A percentile compares a stretch with the other conserved stretches of the same genome.
These are phyloP conservation scores for Penicillium fimorum DNA, from an alignment of 495 filamentous ascomycete species.

Conservation along the genomic window DNA sequence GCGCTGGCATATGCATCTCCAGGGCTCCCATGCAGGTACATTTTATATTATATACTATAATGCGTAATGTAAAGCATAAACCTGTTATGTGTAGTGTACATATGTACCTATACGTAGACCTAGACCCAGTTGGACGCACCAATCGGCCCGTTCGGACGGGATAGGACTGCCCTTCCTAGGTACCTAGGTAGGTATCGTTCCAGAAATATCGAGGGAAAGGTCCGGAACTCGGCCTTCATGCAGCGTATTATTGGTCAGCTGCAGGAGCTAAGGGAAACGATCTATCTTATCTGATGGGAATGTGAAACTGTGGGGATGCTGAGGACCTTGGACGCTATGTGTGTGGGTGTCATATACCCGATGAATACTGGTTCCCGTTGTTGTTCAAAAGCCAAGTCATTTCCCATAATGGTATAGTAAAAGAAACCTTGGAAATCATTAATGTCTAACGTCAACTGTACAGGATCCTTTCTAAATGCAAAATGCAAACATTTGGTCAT, in stretches of 20 bases:
- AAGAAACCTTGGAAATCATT: conserved; percentile 9
- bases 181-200: conserved; percentile 10
- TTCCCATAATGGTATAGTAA: not conserved
- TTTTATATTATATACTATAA: not conserved
- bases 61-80: not conserved
- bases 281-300: conserved; percentile 9
- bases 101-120: not conserved
- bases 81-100: not conserved
- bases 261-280: conserved; percentile 4
- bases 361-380: not conserved
- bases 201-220: conserved; percentile 7
- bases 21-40: conserved; percentile 1
- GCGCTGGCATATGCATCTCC: conserved; percentile 1
- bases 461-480: conserved; percentile 23
- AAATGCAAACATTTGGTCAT: conserved; percentile 20
- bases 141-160: not conserved
- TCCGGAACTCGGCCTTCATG: not conserved
- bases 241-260: not conserved
- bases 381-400: not conserved
- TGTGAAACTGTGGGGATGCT: not conserved
- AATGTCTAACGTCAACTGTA: conserved; percentile 29
- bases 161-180: not conserved
- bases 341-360: not conserved
- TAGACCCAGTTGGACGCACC: not conserved
- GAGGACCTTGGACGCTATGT: not conserved